Evolutionary conservation across 768 basidiomycete genomes (phyloP).

Genomic region (Lactarius trivialis): DNA sequence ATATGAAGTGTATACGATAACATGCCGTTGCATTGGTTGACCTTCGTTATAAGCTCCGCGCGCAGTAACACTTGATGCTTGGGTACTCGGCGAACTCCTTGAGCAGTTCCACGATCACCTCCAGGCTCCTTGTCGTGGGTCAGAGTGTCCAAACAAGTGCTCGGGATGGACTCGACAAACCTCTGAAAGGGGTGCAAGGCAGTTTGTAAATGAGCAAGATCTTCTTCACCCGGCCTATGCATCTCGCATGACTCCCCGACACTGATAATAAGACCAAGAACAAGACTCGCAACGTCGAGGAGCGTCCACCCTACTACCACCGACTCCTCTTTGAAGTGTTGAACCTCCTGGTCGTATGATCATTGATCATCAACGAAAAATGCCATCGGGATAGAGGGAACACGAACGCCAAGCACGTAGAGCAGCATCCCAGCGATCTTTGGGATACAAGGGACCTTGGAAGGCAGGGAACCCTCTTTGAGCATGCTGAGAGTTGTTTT

Average conservation of each 20-base stretch:
- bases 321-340: neutral
- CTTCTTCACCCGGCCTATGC: neutral
- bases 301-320: neutral
- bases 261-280: too few relatives aligned
- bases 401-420: neutral
- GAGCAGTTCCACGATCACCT: neutral
- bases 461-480: neutral
- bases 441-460: neutral
- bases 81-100: neutral
- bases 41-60: neutral
- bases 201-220: neutral
- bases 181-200: neutral
- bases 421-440: neutral
- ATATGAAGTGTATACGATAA: neutral
- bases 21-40: neutral
- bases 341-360: neutral
- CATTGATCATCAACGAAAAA: neutral
- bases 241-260: neutral
- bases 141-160: neutral
- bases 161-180: neutral
- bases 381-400: too few relatives aligned
- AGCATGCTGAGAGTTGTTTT: neutral
- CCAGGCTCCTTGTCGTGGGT: neutral
- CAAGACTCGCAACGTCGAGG: neutral
- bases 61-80: neutral